phyloP scores from a whole-genome alignment of 176 grass and related monocot species.

The Elaeis guineensis region DNA sequence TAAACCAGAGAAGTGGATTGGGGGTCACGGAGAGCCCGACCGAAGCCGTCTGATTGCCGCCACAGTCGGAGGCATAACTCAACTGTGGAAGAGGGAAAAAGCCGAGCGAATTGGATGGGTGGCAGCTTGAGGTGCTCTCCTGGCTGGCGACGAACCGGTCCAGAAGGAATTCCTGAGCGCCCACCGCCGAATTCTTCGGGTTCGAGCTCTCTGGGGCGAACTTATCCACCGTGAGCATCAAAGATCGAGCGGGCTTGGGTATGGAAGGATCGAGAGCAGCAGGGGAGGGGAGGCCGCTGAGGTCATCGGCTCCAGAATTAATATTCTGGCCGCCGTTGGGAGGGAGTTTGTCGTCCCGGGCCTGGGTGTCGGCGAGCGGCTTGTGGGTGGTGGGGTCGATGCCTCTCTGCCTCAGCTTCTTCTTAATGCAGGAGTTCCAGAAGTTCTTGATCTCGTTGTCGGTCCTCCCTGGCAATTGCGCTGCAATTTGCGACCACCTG shows the following conservation, averaged over 20 bases:
- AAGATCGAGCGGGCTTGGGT: background rate
- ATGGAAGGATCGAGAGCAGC: background rate
- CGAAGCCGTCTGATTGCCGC: conserved; percentile 17
- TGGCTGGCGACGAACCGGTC: conserved; percentile 29
- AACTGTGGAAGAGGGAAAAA: conserved; percentile 49
- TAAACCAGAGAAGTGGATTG: conserved; percentile 39
- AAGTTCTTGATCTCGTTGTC: conserved; percentile 72
- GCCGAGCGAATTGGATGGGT: conserved; percentile 10
- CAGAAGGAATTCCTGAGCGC: conserved; percentile 24
- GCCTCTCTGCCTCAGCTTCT: conserved; percentile 47
- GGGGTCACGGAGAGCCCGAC: background rate
- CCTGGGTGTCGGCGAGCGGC: conserved; percentile 18
- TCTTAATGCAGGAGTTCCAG: conserved; percentile 59
- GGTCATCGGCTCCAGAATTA: background rate
- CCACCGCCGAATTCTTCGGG: conserved; percentile 15
- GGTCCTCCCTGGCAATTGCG: conserved; percentile 53
- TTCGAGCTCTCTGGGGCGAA: conserved; percentile 26
- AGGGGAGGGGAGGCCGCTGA: background rate
- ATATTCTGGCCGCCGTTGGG: conserved; percentile 18
- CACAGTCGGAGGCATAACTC: conserved; percentile 29
- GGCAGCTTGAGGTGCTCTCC: conserved; percentile 25
- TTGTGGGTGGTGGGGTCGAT: conserved; percentile 59
- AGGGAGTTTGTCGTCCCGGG: conserved; percentile 12
- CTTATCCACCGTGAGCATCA: conserved; percentile 21
- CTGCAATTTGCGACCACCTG: conserved; percentile 67